These are phyloP conservation scores for Flagelloscypha sp. DNA, from an alignment of 768 basidiomycete genomes.

Conservation along the genomic window DNA sequence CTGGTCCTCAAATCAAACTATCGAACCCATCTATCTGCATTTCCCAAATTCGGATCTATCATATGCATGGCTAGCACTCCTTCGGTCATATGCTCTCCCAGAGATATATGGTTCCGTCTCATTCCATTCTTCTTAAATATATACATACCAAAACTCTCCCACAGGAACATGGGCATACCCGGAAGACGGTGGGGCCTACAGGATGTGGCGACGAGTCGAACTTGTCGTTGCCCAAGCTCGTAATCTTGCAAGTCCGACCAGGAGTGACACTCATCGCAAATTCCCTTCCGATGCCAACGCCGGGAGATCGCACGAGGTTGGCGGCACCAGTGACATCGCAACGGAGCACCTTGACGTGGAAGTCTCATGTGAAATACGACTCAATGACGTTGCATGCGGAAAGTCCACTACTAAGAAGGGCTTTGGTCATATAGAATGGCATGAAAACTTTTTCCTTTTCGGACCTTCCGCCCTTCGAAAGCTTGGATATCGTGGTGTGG, in stretches of 20 bases:
- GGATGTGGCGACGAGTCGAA: conserved; percentile 82
- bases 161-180: conserved; percentile 42
- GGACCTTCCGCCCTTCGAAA: conserved; percentile 73
- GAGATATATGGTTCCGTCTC: conserved; percentile 78
- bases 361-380: conserved; percentile 70
- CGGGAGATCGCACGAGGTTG: conserved; percentile 18
- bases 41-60: conserved; percentile 57
- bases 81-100: conserved; percentile 73
- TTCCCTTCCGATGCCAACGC: conserved; percentile 14
- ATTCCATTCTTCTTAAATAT: no score
- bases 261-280: no score
- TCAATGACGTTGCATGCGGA: conserved; percentile 60
- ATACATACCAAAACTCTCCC: no score
- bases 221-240: conserved; percentile 68
- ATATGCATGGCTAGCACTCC: conserved; percentile 70
- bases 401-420: conserved; percentile 69
- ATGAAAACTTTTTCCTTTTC: conserved; percentile 67
- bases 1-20: conserved; percentile 42
- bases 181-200: conserved; percentile 65
- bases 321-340: conserved; percentile 26
- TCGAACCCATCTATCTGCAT: conserved; percentile 68
- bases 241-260: conserved; percentile 34
- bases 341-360: conserved; percentile 56
- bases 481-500: conserved; percentile 60
- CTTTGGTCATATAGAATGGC: conserved; percentile 68